Base-by-base conservation (phyloP, 2,329 filamentous ascomycete species). In the Chaetomiaceae sp. region DNA sequence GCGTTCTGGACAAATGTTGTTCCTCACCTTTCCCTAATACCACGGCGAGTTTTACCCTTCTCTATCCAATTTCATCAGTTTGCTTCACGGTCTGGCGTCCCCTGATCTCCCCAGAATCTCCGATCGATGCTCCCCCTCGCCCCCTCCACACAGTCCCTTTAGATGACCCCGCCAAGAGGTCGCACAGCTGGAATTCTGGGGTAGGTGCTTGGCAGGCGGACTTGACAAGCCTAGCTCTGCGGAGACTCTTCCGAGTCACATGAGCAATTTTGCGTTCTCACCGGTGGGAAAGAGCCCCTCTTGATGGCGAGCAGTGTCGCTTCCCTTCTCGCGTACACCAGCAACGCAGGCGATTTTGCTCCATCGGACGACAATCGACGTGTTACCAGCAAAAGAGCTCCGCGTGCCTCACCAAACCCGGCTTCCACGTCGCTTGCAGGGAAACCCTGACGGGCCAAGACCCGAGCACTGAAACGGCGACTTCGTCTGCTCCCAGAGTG, bases 201-300 rank as follows among this genome's bases (percentile, higher is more conserved):
- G 45, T 34, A 37, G 27, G 29, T 32, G 22, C 6, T 24, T 5
- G 22, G 22, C 6, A 24, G 8, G 19, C 22, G 15, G 35, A 42
- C 44, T 12, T 20, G 44, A 38, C 37, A 15, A 47, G 48, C 38
- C 48, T 50, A 50, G 48, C 41, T 48, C 45, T 50, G 48, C 48
- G 48, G 48, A 50, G 48, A 38, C 32, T 15, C 35, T 22, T 33
- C 45, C 48, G 41, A 48, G 48, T 51, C 48, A 51, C 45, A 48
- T 51, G 48, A 51, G 41, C 48, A 48, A 50, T 47, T 47, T 47
- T 50, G 48, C 40, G 14, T 27, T 12, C 41, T 50, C 40, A 41
- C 40, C 17, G 20, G 18, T 12, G 44, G 27, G 20, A 12, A 36
- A n/a, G 20, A 39, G n/a, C n/a, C 44, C 48, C 48, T 50, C 48